Percentiles rank a stretch among this genome's conserved stretches.
phyloP scores from a whole-genome alignment of 192 early-diverging fungal species.

The Coemansia biformis region DNA sequence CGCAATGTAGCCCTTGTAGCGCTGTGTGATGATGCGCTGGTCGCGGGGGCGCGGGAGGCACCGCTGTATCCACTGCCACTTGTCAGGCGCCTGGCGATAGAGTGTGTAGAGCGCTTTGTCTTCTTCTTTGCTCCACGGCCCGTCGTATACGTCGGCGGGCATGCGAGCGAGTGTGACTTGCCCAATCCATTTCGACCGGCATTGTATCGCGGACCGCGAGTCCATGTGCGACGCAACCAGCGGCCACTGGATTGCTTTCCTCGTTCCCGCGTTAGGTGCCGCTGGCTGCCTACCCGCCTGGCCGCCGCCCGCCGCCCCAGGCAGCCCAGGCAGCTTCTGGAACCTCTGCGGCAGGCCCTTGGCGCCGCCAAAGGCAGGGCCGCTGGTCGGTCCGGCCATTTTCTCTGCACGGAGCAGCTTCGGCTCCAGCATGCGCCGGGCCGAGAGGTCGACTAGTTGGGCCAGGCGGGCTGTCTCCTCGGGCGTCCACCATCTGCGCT shows the following conservation, averaged over 20 bases:
- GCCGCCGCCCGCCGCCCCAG: too few species aligned
- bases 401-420: background rate
- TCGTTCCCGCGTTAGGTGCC: too few species aligned
- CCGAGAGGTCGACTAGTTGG: conserved; percentile 18
- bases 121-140: conserved; percentile 32
- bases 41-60: conserved; percentile 7
- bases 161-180: background rate
- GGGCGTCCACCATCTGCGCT: conserved; percentile 7
- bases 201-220: conserved; percentile 16
- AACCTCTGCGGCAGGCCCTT: background rate
- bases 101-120: conserved; percentile 22
- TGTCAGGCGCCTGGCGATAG: background rate
- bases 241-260: conserved; percentile 20
- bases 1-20: conserved; percentile 8
- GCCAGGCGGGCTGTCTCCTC: conserved; percentile 12
- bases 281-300: too few species aligned
- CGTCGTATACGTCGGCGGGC: background rate
- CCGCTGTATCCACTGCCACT: conserved; percentile 12
- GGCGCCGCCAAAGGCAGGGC: too few species aligned
- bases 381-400: background rate
- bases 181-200: conserved; percentile 12
- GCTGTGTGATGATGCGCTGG: background rate
- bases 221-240: conserved; percentile 24
- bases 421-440: conserved; percentile 1
- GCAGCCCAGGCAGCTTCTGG: too few species aligned